Base-by-base conservation (phyloP, 495 filamentous ascomycete species). In the Penicillium tannophilum region DNA sequence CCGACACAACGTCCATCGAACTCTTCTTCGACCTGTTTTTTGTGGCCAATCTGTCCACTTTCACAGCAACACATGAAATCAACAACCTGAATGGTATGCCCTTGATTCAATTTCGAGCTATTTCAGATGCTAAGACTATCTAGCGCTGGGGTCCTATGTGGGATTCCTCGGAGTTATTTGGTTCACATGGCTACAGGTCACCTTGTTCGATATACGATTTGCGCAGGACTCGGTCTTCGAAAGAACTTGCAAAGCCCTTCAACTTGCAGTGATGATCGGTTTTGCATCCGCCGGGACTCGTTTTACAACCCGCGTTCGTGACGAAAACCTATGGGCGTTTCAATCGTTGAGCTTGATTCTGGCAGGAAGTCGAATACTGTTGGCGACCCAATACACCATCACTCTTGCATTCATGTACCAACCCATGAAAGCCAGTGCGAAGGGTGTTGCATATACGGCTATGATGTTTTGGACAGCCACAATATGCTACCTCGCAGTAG, bases 11-110 rank as follows among this genome's bases (percentile, higher is more conserved):
- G 3, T 74, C 77, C 8, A 78, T 82, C 42, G 82, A 89, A 60
- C 72, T 88, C n/a, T 89, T 89, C 71, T 88, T 82, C 62, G 86
- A 89, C 65, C 72, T 89, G 6, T 89, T 88, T 71, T 86, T 89
- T 61, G 86, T 88, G 19, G 85, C 86, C 46, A 88, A 88, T 62
- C 68, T 88, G 17, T 82, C 81, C n/a, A 86, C 84, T 11, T 88
- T 88, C 61, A 82, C 82, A 1, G 75, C 79, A 56, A 77, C 77
- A 11, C 80, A 86, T 61, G 76, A 83, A 17, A 82, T 88, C 56
- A 73, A 75, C 56, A 76, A 79, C 52, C 60, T 72, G 41, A 65
- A 75, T 60, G 73, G 77, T 78, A 41, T n/a, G 64, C 31, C 43
- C 17, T 24, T 19, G 45, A n/a, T 2, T 55, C 54, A 61, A 49